phyloP scores from a whole-genome alignment of 164 flowering plant species.

The Akebia trifoliata region DNA sequence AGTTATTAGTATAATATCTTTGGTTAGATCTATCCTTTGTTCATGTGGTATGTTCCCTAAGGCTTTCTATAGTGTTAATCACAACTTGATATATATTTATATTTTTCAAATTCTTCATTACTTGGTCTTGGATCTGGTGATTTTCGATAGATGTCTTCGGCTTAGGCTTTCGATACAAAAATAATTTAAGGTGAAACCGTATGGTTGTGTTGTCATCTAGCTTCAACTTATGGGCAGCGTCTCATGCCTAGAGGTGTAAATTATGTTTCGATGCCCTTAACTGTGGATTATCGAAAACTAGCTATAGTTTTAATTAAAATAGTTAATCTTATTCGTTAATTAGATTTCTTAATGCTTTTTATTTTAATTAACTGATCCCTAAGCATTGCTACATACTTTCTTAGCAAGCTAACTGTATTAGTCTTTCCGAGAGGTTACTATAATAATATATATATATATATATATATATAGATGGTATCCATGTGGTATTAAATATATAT shows the following conservation, averaged over 20 bases:
- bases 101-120: not conserved
- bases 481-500: too few species aligned
- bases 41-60: constrained; percentile 10
- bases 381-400: constrained; percentile 10
- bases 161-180: not conserved
- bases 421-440: not conserved
- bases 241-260: too few species aligned
- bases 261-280: too few species aligned
- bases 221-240: too few species aligned
- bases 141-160: not conserved
- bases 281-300: too few species aligned
- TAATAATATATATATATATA: too few species aligned
- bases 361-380: constrained; percentile 7
- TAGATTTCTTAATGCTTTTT: constrained; percentile 3
- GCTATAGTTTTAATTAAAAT: too few species aligned
- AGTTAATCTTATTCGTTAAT: not conserved
- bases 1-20: not conserved
- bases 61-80: not conserved
- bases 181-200: too few species aligned
- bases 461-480: not conserved
- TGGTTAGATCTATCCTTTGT: constrained; percentile 5
- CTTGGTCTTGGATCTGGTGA: constrained; percentile 11
- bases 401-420: constrained; percentile 4
- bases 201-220: too few species aligned
- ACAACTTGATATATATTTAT: not conserved